Base-by-base conservation (phyloP, 768 basidiomycete species). In the Mycena rebaudengoi region DNA sequence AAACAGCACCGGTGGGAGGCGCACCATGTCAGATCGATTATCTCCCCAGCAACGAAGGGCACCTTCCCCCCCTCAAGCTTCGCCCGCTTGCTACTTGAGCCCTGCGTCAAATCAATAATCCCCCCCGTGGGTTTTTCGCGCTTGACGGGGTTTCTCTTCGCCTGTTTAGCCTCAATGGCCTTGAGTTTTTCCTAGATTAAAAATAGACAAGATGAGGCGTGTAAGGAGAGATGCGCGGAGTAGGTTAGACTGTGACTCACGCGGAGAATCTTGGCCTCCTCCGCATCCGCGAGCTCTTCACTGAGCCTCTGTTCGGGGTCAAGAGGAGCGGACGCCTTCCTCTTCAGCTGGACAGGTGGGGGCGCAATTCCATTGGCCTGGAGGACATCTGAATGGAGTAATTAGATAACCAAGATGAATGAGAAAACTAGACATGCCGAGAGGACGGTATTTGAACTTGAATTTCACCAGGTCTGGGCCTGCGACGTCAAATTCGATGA, bases 11-110 rank as follows among this genome's bases (percentile, higher is more conserved):
- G n/a, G n/a, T n/a, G n/a, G n/a, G n/a, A n/a, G n/a, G n/a, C n/a
- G n/a, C n/a, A n/a, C 20, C 30, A 63, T n/a, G 56, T 64, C 57
- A 64, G 40, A 29, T 64, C 63, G 23, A 59, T 64, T 7, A 64
- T 25, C 33, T 64, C 43, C 5, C 63, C 63, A n/a, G 35, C n/a
- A 7, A 58, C 5, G 10, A 64, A 46, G 16, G 51, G 4, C 3
- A n/a, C n/a, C n/a, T n/a, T n/a, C n/a, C n/a, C n/a, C n/a, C 25
- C 28, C 46, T 54, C 43, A 30, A 26, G 26, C 39, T 64, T 64
- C 23, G 45, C 29, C 14, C 28, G 44, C 62, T 64, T 64, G 37
- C 33, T 20, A n/a, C n/a, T n/a, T n/a, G n/a, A 26, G 14, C 33
- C 48, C 44, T 62, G 21, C 25, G 62, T 64, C 50, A 64, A 51